Evolutionary conservation across 2,329 filamentous ascomycete genomes (phyloP), one percentile per base, ranked within the genome.

Genomic region (Aaosphaeria arxii): DNA sequence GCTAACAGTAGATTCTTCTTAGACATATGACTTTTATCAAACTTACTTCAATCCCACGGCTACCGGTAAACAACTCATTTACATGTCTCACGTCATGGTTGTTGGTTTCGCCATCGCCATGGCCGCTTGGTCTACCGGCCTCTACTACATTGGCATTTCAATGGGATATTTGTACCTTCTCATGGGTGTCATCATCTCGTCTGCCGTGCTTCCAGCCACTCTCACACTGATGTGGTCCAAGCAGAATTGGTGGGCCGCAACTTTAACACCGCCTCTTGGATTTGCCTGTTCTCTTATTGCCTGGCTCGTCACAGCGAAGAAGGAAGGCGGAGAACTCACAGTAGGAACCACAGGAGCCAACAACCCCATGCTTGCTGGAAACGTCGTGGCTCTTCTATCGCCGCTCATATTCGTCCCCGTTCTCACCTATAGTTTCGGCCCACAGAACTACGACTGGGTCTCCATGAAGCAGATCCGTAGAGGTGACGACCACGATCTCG

Each of bases 91-190:
- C 68, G 71, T 79, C 33, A 82, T 84, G 61, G 91, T 87, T 49
- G 71, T 94, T 36, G 76, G 84, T 11, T 96, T 91, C 61, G 86
- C 88, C 0, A 57, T 91, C 17, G 78, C 88, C 58, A 92, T 95
- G 75, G 88, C 89, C 11, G 81, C 76, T 1, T 89, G 95, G 70
- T 85, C 85, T 0, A 88, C 89, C 0, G 89, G 88, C 0, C 80
- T 94, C 0, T 66, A 74, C 55, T 76, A 76, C 53, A 72, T 72
- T 24, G 73, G 87, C 17, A 87, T 96, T 51, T 86, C 83, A 7
- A 94, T 96, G 88, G 91, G 90, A 7, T 95, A 91, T 61, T 77
- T 95, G 3, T 95, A 95, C 63, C 75, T 95, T 1, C 82, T 95
- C 64, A 96, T 96, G 91, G 91, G 91, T 6, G 88, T 91, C 44